Evolutionary conservation across 768 basidiomycete species (phyloP), one percentile per base, ranked within the genome.

Genomic region (Pulveroboletus sp.): DNA sequence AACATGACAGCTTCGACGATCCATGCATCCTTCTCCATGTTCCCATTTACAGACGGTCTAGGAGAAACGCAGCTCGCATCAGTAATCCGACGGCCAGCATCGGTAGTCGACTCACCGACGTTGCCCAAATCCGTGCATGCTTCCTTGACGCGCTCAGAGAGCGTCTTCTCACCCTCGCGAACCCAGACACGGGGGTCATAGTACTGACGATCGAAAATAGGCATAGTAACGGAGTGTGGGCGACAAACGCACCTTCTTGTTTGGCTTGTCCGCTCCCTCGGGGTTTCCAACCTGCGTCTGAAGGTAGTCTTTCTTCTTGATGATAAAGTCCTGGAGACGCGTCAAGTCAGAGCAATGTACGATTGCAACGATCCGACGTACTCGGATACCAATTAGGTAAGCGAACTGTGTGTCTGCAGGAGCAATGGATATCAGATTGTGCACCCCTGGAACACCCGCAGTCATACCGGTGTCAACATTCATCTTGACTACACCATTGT

Each of bases 121-220:
- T 82, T 91, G 58, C 86, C 90, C 53, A 99, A 80, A 72, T 99
- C 95, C 38, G 69, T 59, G 73, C 92, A 93, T n/a, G 95, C 93
- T 69, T 89, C 86, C 73, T 93, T 90, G 74, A 96, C 91, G 65
- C 95, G 91, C 55, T 69, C 79, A 42, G 69, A 41, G 58, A 98
- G 80, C 17, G 93, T 95, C 83, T 94, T 93, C 77, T 98, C 93
- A 58, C 94, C 94, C 73, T 96, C 93, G 63, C 95, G 89, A 44
- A 99, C 93, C 95, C 95, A 99, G 52, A 94, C 86, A 76, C 95
- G 90, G 43, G 93, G 94, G 70, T 95, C 93, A 73, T 95, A 95
- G 77, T 70, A 86, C 87, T 88, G 55, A 13, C 17, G 30, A 36
- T 9, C 17, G 14, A 27, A 41, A 5, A n/a, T 55, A 14, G 52